Evolutionary conservation across 2,329 filamentous ascomycete genomes (phyloP), one percentile per base, ranked within the genome.

Genomic region (Calonectria pseudoturangicola): DNA sequence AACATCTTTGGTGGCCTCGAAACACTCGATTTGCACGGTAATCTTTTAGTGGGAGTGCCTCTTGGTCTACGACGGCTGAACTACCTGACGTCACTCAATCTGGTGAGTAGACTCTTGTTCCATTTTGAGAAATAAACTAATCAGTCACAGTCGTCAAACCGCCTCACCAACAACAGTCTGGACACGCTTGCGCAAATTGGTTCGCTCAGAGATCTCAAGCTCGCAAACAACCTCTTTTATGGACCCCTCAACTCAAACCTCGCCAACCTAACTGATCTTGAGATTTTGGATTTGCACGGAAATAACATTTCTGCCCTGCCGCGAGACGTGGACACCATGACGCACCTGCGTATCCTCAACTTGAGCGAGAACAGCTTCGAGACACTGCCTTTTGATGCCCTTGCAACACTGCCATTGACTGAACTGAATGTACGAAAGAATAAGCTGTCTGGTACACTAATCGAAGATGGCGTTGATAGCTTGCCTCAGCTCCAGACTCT

Each of bases 1-100:
- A 93, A 93, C 76, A 93, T 97, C 74, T 98, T 98, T 84, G 93
- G 92, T 2, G 94, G 93, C 0, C 83, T 98, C 0, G 95, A 98
- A 81, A 90, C 90, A 5, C 84, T 98, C 9, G 96, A 98, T 81
- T 82, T 98, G 71, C 97, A 98, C 81, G 94, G 95, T 25, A 99
- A 99, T 80, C 84, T 91, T 54, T 87, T 99, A 21, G 88, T 89
- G 64, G 86, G 90, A 33, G 83, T 98, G 51, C 97, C 97, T 0
- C 82, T 93, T 75, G 96, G 97, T 0, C 82, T 98, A 70, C 89
- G 94, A 75, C 89, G 92, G 65, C 87, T 98, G 45, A 88, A 92
- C 62, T 87, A 93, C 73, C 88, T 99, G 68, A 96, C 94, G 1
- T 93, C 91, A 4, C 87, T 99, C 62, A 98, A 98, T 78, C 83